phyloP scores from a whole-genome alignment of 306 rosid genomes.

The Gynostemma pentaphyllum region DNA sequence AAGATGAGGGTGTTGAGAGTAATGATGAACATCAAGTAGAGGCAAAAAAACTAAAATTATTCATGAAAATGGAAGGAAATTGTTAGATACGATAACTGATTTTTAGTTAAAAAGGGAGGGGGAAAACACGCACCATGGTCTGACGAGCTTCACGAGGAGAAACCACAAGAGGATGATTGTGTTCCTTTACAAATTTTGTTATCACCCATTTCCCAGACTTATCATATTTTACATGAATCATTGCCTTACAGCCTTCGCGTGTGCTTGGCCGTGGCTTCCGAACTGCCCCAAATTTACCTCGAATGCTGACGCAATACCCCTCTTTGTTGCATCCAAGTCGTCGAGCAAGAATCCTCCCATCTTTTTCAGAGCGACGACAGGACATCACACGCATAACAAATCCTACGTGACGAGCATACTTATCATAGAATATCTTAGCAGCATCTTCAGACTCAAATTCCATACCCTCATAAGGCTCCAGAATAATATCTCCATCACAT shows the following conservation, averaged over 20 bases:
- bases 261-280: slow-evolving; percentile 81
- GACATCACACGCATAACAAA: slow-evolving; percentile 99
- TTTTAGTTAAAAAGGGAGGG: background rate
- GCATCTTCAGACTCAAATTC: slow-evolving; percentile 92
- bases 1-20: background rate
- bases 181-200: slow-evolving; percentile 84
- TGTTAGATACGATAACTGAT: background rate
- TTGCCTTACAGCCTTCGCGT: slow-evolving; percentile 95
- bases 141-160: slow-evolving; percentile 96
- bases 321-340: slow-evolving; percentile 94
- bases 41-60: background rate
- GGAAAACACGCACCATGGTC: slow-evolving; percentile 56
- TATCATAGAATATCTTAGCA: slow-evolving; percentile 88
- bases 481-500: slow-evolving; percentile 32
- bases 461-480: slow-evolving; percentile 81
- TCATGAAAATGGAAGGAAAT: background rate
- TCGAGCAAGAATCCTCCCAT: slow-evolving; percentile 92
- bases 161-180: slow-evolving; percentile 75
- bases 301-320: slow-evolving; percentile 69
- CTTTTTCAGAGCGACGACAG: slow-evolving; percentile 91
- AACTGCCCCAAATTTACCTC: slow-evolving; percentile 63
- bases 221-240: slow-evolving; percentile 85
- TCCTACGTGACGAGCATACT: slow-evolving; percentile 68
- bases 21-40: background rate
- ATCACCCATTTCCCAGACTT: slow-evolving; percentile 88